Base-by-base conservation (phyloP, 78 protist species). In the Dictyostelium capitatum region DNA sequence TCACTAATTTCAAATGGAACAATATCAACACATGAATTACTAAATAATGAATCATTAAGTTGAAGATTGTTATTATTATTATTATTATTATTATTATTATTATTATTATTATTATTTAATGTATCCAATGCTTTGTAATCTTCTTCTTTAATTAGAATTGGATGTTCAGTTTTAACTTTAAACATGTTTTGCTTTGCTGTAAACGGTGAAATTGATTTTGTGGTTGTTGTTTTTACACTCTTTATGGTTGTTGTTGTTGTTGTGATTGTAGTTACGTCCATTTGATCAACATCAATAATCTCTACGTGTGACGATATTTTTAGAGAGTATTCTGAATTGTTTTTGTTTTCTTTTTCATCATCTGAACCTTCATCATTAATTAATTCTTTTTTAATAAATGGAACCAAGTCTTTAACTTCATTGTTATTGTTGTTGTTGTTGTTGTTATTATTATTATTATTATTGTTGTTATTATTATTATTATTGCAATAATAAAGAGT, bases 111-210 rank as follows among this genome's bases (percentile, higher is more conserved):
- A 32, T 54, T 78, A 20, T 54, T 20, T 30, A 59, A 59, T 23
- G 69, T 23, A 9, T 14, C 12, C 32, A 46, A 14, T 8, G 19
- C 48, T 53, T 32, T 6, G 14, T 78, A 78, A 78, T 78, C 83
- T 19, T 78, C 83, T 20, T 78, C 57, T 78, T 78, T 78, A 54
- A 78, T 78, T 54, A 78, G n/a, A 28, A 78, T 54, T 50, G 56
- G 64, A 25, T 43, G 50, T 12, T 75, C 81, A 17, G n/a, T 25
- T 37, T 78, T 78, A 28, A 72, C 79, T 19, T 10, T 65, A 43
- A 20, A 72, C 1, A 41, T 50, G 8, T 72, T 32, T 14, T 72
- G 37, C 30, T 65, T 65, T n/a, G 4, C 8, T 23, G 69, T 11
- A 23, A 20, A 20, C 43, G 79, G 79, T 20, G 79, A 43, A 15